These are phyloP conservation scores for Lepidium africanum DNA, from an alignment of 345 rosid species.

Conservation along the genomic window DNA sequence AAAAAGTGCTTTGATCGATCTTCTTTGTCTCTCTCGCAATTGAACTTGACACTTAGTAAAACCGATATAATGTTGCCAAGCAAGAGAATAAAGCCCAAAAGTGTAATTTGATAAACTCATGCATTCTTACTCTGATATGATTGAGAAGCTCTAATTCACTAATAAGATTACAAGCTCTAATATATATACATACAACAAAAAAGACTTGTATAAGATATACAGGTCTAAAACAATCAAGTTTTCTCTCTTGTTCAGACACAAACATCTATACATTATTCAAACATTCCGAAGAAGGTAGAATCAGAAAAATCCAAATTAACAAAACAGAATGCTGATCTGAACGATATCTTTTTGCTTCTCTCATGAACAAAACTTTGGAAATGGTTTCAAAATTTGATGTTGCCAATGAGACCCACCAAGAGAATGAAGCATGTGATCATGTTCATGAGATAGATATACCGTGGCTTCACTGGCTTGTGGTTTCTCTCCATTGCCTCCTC, in stretches of 20 bases:
- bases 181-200: no score
- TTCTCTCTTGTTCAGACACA: neutral
- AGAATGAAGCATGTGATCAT: constrained; percentile 7
- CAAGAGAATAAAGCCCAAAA: no score
- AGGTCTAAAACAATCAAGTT: neutral
- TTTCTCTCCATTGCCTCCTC: neutral
- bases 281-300: neutral
- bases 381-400: neutral
- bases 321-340: neutral
- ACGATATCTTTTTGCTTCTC: neutral
- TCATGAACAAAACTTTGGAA: neutral
- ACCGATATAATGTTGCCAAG: no score
- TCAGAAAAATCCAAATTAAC: neutral
- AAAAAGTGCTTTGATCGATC: no score
- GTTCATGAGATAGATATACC: neutral
- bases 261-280: neutral
- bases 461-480: neutral
- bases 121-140: no score
- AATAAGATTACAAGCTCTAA: no score
- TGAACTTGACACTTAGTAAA: no score
- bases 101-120: no score
- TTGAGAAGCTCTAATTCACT: no score
- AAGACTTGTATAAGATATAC: no score
- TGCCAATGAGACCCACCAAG: neutral
- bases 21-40: no score